Base-by-base conservation (phyloP, 2,329 filamentous ascomycete genomes). In the Penicillium expansum region DNA sequence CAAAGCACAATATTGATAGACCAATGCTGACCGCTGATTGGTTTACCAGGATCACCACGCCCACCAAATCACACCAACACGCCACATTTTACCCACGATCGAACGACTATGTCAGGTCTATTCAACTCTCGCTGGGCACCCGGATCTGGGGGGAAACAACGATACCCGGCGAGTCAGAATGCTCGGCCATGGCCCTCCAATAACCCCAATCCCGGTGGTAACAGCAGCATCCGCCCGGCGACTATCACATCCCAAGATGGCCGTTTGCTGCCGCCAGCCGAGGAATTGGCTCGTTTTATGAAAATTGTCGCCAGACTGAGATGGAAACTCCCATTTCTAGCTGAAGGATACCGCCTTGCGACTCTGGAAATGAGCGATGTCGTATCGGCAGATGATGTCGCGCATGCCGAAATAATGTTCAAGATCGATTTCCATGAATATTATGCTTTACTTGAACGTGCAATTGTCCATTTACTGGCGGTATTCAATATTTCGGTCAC, bases 371-470 rank as follows among this genome's bases (percentile, higher is more conserved):
- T 71, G 24, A 67, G 70, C 11, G 42, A 54, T 7, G 18, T 27
- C 3, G 55, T 65, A 8, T 62, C 61, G 3, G 38, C 38, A 4
- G 67, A 67, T n/a, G 58, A 67, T n/a, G 54, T 67, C 43, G 49
- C 63, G 1, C 62, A 72, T 14, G 82, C 82, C 0, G 84, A 87
- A 70, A 79, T 83, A 16, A 90, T 90, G 80, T 91, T 91, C 77
- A 90, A 91, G 70, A 80, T 91, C 8, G 88, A 91, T 67, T 91
- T 91, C 61, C 86, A 89, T 72, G 88, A 91, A 67, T 91, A 87
- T 71, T 91, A 91, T 74, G 84, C 85, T 50, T 80, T 89, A 35
- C 81, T 91, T 7, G 88, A 91, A 73, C 83, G 88, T 30, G 87
- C 86, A 0, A 77, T 91, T 8, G 86, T 89, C 1, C 82, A 87